Base-by-base conservation (phyloP, 2,329 filamentous ascomycete genomes). In the Sordariomycetes sp. region DNA sequence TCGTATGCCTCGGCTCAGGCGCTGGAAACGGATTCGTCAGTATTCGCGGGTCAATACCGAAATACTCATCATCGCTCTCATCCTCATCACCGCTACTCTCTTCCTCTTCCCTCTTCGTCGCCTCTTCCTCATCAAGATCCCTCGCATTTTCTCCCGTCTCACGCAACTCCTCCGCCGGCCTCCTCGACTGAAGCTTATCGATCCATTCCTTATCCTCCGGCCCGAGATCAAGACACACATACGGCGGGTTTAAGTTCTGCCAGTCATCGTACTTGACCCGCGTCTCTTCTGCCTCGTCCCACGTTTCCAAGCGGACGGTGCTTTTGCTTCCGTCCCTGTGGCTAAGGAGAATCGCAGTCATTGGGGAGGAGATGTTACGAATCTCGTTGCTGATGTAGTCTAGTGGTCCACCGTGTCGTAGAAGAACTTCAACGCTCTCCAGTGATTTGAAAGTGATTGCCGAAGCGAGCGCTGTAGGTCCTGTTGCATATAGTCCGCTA, bases 401-500 rank as follows among this genome's bases (percentile, higher is more conserved):
- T n/a, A 37, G 30, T 8, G 35, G 35, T 2, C 35, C 35, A 11
- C 35, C 30, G 11, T 37, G 30, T n/a, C 24, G 18, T 10, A 37
- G 31, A 1, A 37, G 31, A 23, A 17, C 15, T 21, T 37, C 35
- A 10, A 37, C 26, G 23, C 17, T 29, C 7, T 30, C 35, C 8
- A 29, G 30, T 8, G 35, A 29, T 19, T 37, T 37, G 16, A 37
- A 24, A 12, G n/a, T 23, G 16, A 37, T 33, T 10, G 35, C 35
- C 4, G 11, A 15, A 6, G 8, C 21, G 4, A 37, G 26, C 9
- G 35, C 35, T 18, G 35, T 37, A 8, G 35, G 23, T 12, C 35
- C 35, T 11, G 30, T 30, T n/a, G 23, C 35, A 18, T 37, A 37
- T 8, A n/a, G 18, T 9, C 35, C 35, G 15, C 24, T 34, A 21